Base-by-base conservation (phyloP, 306 rosid species). In the Purshia tridentata region DNA sequence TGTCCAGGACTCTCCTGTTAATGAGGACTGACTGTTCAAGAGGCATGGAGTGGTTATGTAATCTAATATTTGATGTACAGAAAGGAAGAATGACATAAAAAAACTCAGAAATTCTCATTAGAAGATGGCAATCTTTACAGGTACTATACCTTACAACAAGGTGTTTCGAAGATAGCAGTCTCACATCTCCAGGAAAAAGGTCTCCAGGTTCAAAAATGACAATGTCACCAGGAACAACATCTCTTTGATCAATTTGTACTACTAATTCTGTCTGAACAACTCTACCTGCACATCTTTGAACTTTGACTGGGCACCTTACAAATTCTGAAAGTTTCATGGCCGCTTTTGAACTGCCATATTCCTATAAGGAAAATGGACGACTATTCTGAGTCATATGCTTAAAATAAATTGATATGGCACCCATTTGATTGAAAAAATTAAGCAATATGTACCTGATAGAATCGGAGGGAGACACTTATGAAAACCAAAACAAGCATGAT, bases 211-310 rank as follows among this genome's bases (percentile, higher is more conserved):
- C 97, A n/a, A 91, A 86, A 64, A 87, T 84, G 67, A 91, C 87
- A 72, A 91, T 91, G 77, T 91, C 97, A 29, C 97, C 97, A 41
- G 96, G 86, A 81, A 91, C 97, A 8, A 91, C 70, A 76, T 91
- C 96, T 74, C 86, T 91, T 51, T 91, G 97, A 83, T 91, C 97
- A 80, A 89, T 85, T 70, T 87, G 97, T 80, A 91, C 97, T 16
- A 75, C 69, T 44, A 91, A 67, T 63, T 91, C 97, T 47, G 83
- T 89, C 82, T 91, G 97, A 50, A 76, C 85, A 58, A 89, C 76
- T 81, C 97, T 88, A 22, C 97, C 97, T 1, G 96, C 97, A 39
- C 97, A 91, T 76, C 96, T 86, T 83, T 91, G 96, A 59, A 91
- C 97, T 84, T 86, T 89, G 52, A 91, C 83, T 2, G 97, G 92